Evolutionary conservation across 257 asterid species (phyloP), one percentile per base, ranked within the genome.

Genomic region (Solanum corneliomulleri): DNA sequence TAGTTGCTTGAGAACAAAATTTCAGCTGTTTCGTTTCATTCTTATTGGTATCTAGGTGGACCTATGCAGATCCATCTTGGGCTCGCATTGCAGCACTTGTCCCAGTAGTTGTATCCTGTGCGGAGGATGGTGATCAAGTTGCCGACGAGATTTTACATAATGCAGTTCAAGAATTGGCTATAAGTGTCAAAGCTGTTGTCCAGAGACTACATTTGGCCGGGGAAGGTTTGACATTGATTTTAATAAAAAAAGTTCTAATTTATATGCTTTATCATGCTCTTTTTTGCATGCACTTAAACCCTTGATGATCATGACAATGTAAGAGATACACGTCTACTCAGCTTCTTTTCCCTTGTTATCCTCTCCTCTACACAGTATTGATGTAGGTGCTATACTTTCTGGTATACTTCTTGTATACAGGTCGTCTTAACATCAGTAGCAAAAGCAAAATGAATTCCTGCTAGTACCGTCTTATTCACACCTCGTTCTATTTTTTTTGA

Each of bases 41-140:
- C 93, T 94, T 88, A 87, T 94, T 92, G 93, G 93, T 91, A 92
- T 91, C 92, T 93, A 97, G 99, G 98, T 97, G 99, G 99, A 95
- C 98, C 89, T 97, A 97, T 91, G 98, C 95, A 91, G 99, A 97
- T 94, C 89, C 98, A 89, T 95, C 99, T 45, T 97, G 99, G 99
- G 98, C 98, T 78, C 94, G 99, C 80, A 94, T 97, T 83, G 99
- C 99, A 56, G 98, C 99, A 12, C 96, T 97, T 74, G 99, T 94
- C 86, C 99, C 98, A 85, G 91, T 91, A 72, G 98, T 97, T 88
- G 94, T 95, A 86, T 92, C 98, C 87, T 95, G 98, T 87, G 98
- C 98, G 3, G 99, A 97, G 91, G 96, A 94, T 88, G 98, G 98
- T 9, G 99, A 97, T 93, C 85, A 90, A 89, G 91, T 95, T 89